Conservation (phyloP, 768 basidiomycete genomes). For the Calocybe cyanea region DNA sequence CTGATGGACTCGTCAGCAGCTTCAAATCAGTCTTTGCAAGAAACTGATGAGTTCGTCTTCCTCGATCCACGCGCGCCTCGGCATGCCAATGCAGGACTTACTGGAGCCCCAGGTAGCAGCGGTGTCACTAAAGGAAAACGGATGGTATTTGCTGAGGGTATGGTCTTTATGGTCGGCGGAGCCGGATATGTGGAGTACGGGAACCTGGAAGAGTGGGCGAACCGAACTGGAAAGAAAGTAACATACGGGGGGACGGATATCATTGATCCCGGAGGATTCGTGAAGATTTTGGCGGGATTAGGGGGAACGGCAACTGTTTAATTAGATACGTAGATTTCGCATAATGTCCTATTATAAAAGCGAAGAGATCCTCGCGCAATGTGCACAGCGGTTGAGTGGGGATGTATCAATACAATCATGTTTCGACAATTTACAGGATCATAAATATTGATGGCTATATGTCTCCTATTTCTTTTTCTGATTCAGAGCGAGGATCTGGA, state of each 20-base stretch:
- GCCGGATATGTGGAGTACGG: conserved; percentile 98
- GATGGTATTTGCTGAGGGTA: conserved; percentile 84
- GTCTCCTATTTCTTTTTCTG: conserved; percentile 35
- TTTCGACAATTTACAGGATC: neutral
- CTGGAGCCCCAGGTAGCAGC: conserved; percentile 51
- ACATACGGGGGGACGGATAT: conserved; percentile 98
- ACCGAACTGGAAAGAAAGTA: conserved; percentile 74
- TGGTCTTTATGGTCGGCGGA: conserved; percentile 94
- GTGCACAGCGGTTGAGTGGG: neutral
- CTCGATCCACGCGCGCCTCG: conserved; percentile 87
- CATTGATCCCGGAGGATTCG: conserved; percentile 82
- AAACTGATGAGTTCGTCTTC: conserved; percentile 94
- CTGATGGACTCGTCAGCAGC: conserved; percentile 96
- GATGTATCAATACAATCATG: neutral
- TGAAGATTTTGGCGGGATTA: conserved; percentile 63
- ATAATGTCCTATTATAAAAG: neutral
- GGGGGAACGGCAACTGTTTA: conserved; percentile 39
- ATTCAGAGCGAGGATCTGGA: conserved; percentile 74
- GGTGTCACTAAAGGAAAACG: conserved; percentile 35
- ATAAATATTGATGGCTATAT: no score
- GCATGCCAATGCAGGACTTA: conserved; percentile 43
- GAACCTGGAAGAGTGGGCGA: conserved; percentile 92
- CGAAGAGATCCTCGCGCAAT: neutral
- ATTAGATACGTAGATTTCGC: neutral
- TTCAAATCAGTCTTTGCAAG: conserved; percentile 89